Base-by-base conservation (phyloP, 352 stramenopile genomes). In the Hyphochytrium catenoides region DNA sequence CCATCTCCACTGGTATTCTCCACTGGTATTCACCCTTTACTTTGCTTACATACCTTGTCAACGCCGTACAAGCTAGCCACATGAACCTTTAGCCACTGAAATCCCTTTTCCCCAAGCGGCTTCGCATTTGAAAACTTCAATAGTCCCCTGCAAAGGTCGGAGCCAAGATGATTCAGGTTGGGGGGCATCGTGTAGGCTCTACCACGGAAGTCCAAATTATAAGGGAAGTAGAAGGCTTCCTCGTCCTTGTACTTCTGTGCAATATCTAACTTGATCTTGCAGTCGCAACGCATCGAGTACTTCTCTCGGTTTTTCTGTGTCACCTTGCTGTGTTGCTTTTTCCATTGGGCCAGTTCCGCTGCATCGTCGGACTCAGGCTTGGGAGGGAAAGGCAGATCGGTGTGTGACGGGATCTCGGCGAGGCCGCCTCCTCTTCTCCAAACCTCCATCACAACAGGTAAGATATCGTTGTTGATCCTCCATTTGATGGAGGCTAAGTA, bases 201-300 rank as follows among this genome's bases (percentile, higher is more conserved):
- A 22, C 93, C 91, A 24, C 92, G 70, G 56, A 99, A 99, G 48
- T 98, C 93, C 56, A 98, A 73, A 57, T 98, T 98, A 66, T 97
- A 96, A 25, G 91, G 91, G 49, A 95, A 99, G 58, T 95, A 99
- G 17, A 99, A 74, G 41, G 74, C 72, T 11, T 90, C 64, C 51
- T 95, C 90, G 42, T 97, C 64, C 52, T 83, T 70, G 52, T 96
- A 96, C 39, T 94, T 72, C 33, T 93, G 59, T 0, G 87, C 87
- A 39, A 95, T 76, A 39, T 91, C 74, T 9, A 98, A 52, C 57
- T 96, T 97, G 41, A 95, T 73, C 23, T 78, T 59, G 17, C 78
- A 78, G 48, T 94, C 90, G 50, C 87, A 95, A 39, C 85, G 62
- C 27, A 96, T 61, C 37, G 79, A 94, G 46, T 93, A 73, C 29